Evolutionary conservation across 306 rosid genomes (phyloP).

Genomic region (Sphenostylis stenocarpa): DNA sequence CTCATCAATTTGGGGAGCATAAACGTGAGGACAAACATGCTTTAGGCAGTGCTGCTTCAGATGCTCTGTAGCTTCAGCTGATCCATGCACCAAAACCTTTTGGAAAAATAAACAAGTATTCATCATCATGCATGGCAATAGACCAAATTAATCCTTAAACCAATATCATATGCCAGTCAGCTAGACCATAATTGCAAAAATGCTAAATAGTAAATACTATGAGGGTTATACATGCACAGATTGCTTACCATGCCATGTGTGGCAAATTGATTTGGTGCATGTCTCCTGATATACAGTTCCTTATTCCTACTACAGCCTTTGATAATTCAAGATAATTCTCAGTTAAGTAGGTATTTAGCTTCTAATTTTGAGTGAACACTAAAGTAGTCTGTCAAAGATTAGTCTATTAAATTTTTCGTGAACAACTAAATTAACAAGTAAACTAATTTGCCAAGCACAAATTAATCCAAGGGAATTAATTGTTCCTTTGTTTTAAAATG

Average conservation of each 20-base stretch:
- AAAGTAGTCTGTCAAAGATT: not conserved
- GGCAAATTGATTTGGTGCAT: not conserved
- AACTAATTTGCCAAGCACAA: not conserved
- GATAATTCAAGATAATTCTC: not conserved
- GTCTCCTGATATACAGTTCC: not conserved
- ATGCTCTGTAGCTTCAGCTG: slow-evolving; percentile 98
- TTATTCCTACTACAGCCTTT: not conserved
- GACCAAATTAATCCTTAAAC: not conserved
- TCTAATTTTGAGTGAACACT: too few relatives aligned
- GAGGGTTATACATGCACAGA: not conserved
- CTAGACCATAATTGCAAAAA: not conserved
- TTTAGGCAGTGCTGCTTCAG: slow-evolving; percentile 87
- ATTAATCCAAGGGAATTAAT: not conserved
- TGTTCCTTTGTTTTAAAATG: not conserved
- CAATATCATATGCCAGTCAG: not conserved
- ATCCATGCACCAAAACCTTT: slow-evolving; percentile 97
- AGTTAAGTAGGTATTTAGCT: not conserved
- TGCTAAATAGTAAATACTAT: not conserved
- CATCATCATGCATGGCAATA: slow-evolving; percentile 18
- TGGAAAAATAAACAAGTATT: slow-evolving; percentile 12
- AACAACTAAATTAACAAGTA: not conserved
- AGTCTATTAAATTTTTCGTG: not conserved
- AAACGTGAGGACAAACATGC: slow-evolving; percentile 83
- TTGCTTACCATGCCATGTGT: not conserved
- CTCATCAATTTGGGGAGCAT: slow-evolving; percentile 94